Evolutionary conservation across 2,329 filamentous ascomycete species (phyloP).

Genomic region (Xylariaceae sp.): DNA sequence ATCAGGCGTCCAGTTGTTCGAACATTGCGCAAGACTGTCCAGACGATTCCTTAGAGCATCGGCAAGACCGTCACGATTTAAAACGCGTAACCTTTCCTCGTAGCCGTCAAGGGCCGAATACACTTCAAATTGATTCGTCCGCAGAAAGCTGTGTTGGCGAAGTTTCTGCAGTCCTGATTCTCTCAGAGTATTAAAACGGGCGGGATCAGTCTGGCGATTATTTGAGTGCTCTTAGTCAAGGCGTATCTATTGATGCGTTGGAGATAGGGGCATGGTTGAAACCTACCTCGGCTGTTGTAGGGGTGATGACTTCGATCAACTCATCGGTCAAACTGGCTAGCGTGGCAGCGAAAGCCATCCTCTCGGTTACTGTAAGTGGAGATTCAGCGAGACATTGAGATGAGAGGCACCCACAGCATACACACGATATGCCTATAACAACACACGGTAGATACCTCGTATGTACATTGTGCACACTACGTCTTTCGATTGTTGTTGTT

Average conservation of each 20-base stretch:
- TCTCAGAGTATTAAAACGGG: constrained; percentile 41
- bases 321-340: constrained; percentile 64
- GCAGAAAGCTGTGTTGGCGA: constrained; percentile 53
- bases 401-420: neutral
- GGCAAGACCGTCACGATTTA: constrained; percentile 74
- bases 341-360: constrained; percentile 68
- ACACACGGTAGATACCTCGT: no score
- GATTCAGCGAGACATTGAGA: neutral
- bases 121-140: constrained; percentile 74
- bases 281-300: constrained; percentile 50
- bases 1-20: constrained; percentile 70
- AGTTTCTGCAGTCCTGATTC: constrained; percentile 50
- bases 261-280: neutral
- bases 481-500: no score
- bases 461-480: no score
- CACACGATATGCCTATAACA: no score
- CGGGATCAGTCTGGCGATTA: constrained; percentile 28
- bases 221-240: neutral
- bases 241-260: neutral
- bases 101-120: constrained; percentile 62
- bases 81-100: constrained; percentile 80
- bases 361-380: neutral
- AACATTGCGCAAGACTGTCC: constrained; percentile 50
- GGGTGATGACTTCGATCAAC: constrained; percentile 62
- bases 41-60: constrained; percentile 61